Conservation (phyloP, 495 filamentous ascomycete genomes). For the Tuber indicum region DNA sequence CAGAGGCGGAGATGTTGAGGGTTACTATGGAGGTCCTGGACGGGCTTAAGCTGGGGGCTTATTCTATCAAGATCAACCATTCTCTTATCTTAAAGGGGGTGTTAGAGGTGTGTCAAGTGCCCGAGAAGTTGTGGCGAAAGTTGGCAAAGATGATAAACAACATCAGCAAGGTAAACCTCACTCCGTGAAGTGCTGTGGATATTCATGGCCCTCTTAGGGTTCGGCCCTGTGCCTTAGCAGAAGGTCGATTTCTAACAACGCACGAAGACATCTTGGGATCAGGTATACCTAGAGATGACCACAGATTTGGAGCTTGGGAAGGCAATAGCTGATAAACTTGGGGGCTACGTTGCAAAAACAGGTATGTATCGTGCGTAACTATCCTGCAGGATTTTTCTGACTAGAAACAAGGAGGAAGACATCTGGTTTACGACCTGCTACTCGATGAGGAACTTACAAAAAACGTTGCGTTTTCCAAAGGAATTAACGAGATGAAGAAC, state of each 20-base stretch:
- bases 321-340: conserved; percentile 70
- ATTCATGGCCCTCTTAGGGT: not conserved
- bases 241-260: not conserved
- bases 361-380: conserved; percentile 44
- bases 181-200: not conserved
- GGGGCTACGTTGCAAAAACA: conserved; percentile 63
- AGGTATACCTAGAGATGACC: conserved; percentile 80
- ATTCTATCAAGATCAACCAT: conserved; percentile 87
- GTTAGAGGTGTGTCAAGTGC: conserved; percentile 84
- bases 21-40: conserved; percentile 80
- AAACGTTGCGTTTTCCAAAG: conserved; percentile 66
- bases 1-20: conserved; percentile 78
- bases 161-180: conserved; percentile 55
- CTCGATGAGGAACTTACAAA: conserved; percentile 56
- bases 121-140: conserved; percentile 55
- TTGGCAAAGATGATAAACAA: conserved; percentile 78
- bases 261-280: conserved; percentile 53
- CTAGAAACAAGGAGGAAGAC: conserved; percentile 40
- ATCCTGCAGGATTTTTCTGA: not conserved
- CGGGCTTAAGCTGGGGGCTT: conserved; percentile 57
- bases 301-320: conserved; percentile 70
- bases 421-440: conserved; percentile 61
- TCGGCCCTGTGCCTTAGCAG: not conserved
- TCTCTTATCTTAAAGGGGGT: conserved; percentile 85
- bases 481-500: conserved; percentile 69